Evolutionary conservation across 768 basidiomycete species (phyloP).

Genomic region (Dioszegia aurantiaca): DNA sequence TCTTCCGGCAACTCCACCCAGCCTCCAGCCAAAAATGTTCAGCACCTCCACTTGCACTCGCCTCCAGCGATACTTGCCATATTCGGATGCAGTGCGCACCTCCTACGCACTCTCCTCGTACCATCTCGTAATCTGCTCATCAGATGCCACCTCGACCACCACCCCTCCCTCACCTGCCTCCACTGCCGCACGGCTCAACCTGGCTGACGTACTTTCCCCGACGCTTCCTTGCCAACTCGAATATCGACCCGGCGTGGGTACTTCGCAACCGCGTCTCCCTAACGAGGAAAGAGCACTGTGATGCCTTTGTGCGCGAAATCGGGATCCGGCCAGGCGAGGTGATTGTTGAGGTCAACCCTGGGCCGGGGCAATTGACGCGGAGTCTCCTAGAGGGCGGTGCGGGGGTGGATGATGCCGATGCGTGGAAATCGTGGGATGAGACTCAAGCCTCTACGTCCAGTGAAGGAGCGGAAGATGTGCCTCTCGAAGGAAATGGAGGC

Average conservation of each 20-base stretch:
- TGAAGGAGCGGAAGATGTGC: no score
- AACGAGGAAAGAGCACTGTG: constrained; percentile 19
- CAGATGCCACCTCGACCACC: constrained; percentile 29
- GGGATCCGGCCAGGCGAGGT: constrained; percentile 29
- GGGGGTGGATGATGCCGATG: constrained; percentile 1
- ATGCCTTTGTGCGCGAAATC: constrained; percentile 33
- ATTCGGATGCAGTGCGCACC: no score
- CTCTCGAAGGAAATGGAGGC: no score
- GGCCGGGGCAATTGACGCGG: constrained; percentile 33
- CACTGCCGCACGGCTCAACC: constrained; percentile 6
- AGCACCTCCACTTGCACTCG: no score
- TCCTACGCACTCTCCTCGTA: no score
- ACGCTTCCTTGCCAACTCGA: constrained; percentile 15
- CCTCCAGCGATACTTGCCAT: no score
- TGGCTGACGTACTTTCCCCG: constrained; percentile 34
- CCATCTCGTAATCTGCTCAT: no score
- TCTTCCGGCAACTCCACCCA: neutral
- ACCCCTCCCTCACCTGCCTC: constrained; percentile 19
- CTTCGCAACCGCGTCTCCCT: constrained; percentile 24
- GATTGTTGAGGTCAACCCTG: constrained; percentile 33
- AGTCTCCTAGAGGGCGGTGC: constrained; percentile 30
- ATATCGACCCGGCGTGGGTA: constrained; percentile 16
- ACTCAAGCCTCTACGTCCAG: neutral
- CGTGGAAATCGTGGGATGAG: neutral
- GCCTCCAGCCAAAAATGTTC: neutral